Percentiles rank a stretch among this genome's conserved stretches.
Evolutionary conservation across 108 stramenopile species (phyloP).

Genomic region (Conticribra guillardii): DNA sequence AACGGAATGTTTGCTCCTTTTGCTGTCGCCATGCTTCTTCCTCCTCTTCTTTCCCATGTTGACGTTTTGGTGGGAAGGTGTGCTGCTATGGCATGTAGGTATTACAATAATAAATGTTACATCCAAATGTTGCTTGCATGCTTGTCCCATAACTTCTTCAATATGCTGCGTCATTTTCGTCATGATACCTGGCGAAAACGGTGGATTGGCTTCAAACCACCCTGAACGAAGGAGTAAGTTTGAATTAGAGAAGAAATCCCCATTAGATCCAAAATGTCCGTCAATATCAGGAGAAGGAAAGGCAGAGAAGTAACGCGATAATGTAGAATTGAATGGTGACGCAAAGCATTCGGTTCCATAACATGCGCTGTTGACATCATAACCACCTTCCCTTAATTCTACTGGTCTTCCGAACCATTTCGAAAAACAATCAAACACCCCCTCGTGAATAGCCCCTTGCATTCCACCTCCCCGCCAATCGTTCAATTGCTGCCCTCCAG

Average conservation of each 20-base stretch:
- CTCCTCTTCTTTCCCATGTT: slow-evolving; percentile 5
- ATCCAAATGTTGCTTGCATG: slow-evolving; percentile 19
- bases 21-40: slow-evolving; percentile 7
- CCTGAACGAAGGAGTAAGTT: slow-evolving; percentile 32
- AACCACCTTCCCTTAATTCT: too few species aligned
- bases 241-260: slow-evolving; percentile 56
- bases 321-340: slow-evolving; percentile 66
- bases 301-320: slow-evolving; percentile 59
- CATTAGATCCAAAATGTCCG: slow-evolving; percentile 77
- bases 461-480: slow-evolving; percentile 80
- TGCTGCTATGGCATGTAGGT: slow-evolving; percentile 43
- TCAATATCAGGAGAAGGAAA: slow-evolving; percentile 69
- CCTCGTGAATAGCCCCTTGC: slow-evolving; percentile 77
- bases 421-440: slow-evolving; percentile 62
- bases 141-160: slow-evolving; percentile 37
- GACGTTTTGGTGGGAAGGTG: not conserved
- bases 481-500: slow-evolving; percentile 69
- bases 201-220: slow-evolving; percentile 79
- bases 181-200: slow-evolving; percentile 80
- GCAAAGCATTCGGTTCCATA: slow-evolving; percentile 71
- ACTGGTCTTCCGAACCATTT: slow-evolving; percentile 48
- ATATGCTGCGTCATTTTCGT: slow-evolving; percentile 56
- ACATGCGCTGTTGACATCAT: too few species aligned
- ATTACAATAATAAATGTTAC: slow-evolving; percentile 73
- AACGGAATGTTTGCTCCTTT: not conserved